Percentiles rank a stretch among this genome's conserved stretches.
Evolutionary conservation across 2,329 filamentous ascomycete species (phyloP).

Genomic region (Cytospora leucostoma): DNA sequence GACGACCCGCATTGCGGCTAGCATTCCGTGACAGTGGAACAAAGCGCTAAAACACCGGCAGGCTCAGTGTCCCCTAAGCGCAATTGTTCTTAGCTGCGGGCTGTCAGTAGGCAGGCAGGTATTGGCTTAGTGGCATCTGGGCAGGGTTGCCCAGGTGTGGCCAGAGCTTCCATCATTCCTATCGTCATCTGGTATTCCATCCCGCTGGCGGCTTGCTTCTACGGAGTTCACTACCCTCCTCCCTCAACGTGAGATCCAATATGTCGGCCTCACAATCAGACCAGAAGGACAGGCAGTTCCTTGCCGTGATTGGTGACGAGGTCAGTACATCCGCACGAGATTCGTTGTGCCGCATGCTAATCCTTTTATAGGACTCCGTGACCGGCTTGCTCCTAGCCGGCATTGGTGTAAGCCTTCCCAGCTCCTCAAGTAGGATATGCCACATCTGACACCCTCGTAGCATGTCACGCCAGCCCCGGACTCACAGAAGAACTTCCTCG

Average conservation of each 20-base stretch:
- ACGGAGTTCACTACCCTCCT: conserved; percentile 14
- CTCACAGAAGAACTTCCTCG: conserved; percentile 94
- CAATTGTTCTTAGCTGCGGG: neutral
- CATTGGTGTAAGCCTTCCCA: conserved; percentile 69
- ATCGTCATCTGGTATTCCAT: conserved; percentile 14
- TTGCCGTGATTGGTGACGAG: conserved; percentile 98
- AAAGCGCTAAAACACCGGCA: conserved; percentile 4
- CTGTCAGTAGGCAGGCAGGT: conserved; percentile 11
- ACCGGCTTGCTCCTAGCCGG: conserved; percentile 94
- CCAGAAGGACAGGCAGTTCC: conserved; percentile 87
- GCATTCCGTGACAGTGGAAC: neutral
- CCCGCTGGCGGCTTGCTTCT: neutral
- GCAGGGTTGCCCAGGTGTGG: conserved; percentile 27
- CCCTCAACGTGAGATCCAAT: conserved; percentile 29
- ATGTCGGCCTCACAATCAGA: conserved; percentile 56
- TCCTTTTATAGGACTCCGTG: conserved; percentile 74
- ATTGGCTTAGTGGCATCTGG: conserved; percentile 2
- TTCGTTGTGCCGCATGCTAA: conserved; percentile 24
- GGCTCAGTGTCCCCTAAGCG: neutral
- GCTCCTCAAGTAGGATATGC: neutral
- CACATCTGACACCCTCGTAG: conserved; percentile 47
- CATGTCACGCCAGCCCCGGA: conserved; percentile 89
- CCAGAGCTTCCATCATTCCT: conserved; percentile 26
- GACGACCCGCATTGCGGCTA: neutral
- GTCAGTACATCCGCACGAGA: conserved; percentile 45